Percentiles rank a stretch among this genome's conserved stretches.
Conservation (phyloP, 2,329 filamentous ascomycete species). For the Pseudogymnoascus sp. region DNA sequence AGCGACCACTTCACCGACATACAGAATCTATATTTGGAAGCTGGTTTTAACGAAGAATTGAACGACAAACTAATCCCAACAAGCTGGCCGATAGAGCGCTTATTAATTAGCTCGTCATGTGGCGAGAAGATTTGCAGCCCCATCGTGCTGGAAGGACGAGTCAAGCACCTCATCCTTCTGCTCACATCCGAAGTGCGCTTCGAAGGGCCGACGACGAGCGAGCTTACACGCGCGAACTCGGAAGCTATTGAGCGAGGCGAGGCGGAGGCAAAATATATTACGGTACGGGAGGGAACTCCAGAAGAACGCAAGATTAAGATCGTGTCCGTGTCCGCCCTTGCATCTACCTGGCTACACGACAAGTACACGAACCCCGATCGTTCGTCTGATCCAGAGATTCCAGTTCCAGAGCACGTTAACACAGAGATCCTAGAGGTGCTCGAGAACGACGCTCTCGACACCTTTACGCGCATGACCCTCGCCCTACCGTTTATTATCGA, state of each 20-base stretch:
- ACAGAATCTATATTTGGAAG: not conserved
- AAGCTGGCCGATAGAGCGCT: not conserved
- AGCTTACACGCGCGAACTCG: not conserved
- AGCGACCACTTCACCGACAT: not conserved
- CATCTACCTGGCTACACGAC: not conserved
- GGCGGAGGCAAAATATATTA: not conserved
- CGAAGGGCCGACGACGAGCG: not conserved
- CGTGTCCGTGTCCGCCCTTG: not conserved
- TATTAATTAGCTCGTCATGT: not conserved
- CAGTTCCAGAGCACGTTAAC: not conserved
- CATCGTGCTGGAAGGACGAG: not conserved
- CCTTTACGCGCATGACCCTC: not conserved
- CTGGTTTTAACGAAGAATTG: not conserved
- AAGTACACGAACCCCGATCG: not conserved
- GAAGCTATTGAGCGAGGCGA: not conserved
- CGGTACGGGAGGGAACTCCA: not conserved
- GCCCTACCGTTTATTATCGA: not conserved
- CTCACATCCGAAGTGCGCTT: not conserved
- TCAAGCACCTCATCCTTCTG: not conserved
- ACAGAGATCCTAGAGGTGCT: not conserved
- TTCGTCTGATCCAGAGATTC: not conserved
- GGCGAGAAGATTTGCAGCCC: not conserved
- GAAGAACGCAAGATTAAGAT: not conserved
- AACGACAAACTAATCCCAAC: not conserved
- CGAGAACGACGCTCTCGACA: not conserved